phyloP scores from a whole-genome alignment of 108 stramenopile species.

The Nannochloropsis oceanica region DNA sequence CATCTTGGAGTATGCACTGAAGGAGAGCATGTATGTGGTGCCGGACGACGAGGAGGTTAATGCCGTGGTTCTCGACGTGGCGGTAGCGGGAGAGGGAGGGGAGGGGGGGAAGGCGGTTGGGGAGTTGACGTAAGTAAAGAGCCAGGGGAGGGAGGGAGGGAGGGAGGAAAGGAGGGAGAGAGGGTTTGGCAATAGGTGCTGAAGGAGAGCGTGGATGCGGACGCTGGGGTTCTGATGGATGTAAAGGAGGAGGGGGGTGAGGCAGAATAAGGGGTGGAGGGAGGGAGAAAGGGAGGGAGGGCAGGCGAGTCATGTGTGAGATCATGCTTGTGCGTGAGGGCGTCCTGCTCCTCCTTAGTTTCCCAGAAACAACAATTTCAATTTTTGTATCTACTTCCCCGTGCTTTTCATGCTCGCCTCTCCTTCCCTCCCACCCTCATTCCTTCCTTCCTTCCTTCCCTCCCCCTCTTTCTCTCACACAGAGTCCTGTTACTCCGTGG shows the following conservation, averaged over 20 bases:
- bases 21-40: slow-evolving; percentile 79
- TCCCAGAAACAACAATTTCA: too few species aligned
- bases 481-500: slow-evolving; percentile 5
- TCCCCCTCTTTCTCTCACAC: not conserved
- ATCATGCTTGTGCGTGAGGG: too few species aligned
- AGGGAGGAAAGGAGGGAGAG: too few species aligned
- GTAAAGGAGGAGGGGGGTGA: too few species aligned
- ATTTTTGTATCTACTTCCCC: too few species aligned
- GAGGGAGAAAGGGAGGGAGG: not conserved
- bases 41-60: slow-evolving; percentile 66
- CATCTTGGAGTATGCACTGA: slow-evolving; percentile 77
- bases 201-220: too few species aligned
- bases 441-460: too few species aligned
- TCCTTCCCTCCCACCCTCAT: too few species aligned
- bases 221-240: too few species aligned
- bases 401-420: too few species aligned
- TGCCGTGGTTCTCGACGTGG: slow-evolving; percentile 81
- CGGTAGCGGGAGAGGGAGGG: slow-evolving; percentile 51
- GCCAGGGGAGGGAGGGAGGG: not conserved
- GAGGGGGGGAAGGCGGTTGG: not conserved
- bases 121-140: not conserved
- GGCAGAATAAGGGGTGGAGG: not conserved
- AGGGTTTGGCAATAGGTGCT: too few species aligned
- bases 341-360: too few species aligned
- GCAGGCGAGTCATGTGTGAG: not conserved